Base-by-base conservation (phyloP, 2,329 filamentous ascomycete species). In the Aspergillus latus region DNA sequence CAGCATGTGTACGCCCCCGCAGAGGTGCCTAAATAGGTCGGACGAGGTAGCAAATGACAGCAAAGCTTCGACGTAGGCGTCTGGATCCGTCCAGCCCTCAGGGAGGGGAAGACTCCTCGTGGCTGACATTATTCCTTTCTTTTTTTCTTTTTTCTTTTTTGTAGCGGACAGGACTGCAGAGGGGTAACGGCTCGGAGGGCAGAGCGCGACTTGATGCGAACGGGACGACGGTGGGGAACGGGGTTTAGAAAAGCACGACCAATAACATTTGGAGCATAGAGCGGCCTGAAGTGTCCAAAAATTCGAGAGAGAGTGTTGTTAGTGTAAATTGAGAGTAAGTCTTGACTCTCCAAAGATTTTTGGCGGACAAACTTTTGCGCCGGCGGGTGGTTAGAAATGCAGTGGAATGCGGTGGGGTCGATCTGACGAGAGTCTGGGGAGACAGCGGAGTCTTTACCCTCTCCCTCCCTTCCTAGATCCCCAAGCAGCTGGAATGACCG, bases 1-100 rank as follows among this genome's bases (percentile, higher is more conserved):
- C 55, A 97, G 82, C 60, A 99, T 92, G 70, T 99, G 94, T 0
- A 97, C 90, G n/a, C 93, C 92, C 52, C 94, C 94, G 69, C 92
- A 96, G 13, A 99, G 81, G 28, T 90, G 90, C 62, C 90, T 88
- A 64, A 97, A 92, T 1, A 91, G 79, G 52, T 87, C 83, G 45
- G 88, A 89, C 2, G 85, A 86, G 5, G 86, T 86, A 1, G 87
- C 84, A 66, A 97, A 96, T 16, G 84, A 71, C 28, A 97, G 80
- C 10, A 97, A 83, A 15, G 86, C 86, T 28, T 89, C 80, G 48
- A 96, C 83, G 72, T 96, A 99, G 52, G 86, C 82, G 47, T 96
- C 89, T 5, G 85, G 76, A 44, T 84, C 84, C 37, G 78, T 70
- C 78, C 93, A 97, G 65, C 84, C 83, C 49, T 85, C 80, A 34